These are phyloP conservation scores for Echria macrotheca DNA, from an alignment of 495 filamentous ascomycete genomes.

Conservation along the genomic window DNA sequence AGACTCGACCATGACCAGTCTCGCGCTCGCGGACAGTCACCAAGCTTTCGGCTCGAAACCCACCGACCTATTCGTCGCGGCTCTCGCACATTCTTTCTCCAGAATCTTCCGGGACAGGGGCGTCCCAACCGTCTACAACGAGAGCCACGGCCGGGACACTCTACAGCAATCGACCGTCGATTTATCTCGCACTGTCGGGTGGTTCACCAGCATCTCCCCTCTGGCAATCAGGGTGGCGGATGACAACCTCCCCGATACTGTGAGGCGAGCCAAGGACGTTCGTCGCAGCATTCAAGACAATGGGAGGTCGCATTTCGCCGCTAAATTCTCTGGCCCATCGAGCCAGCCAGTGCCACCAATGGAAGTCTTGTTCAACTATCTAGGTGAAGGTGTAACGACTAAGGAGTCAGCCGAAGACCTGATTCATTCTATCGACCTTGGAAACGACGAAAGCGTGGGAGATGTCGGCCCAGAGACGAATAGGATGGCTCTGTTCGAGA, in stretches of 20 bases:
- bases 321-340: constrained; percentile 35
- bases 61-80: constrained; percentile 28
- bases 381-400: constrained; percentile 42
- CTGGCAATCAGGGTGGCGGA: constrained; percentile 22
- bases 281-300: constrained; percentile 20
- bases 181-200: constrained; percentile 55
- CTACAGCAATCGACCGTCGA: constrained; percentile 45
- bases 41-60: constrained; percentile 26
- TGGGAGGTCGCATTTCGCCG: constrained; percentile 23
- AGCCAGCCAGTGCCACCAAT: constrained; percentile 32
- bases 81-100: constrained; percentile 27
- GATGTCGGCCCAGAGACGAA: constrained; percentile 41
- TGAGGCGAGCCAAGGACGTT: constrained; percentile 21
- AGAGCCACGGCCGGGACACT: constrained; percentile 53
- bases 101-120: constrained; percentile 35
- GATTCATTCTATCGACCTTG: constrained; percentile 12
- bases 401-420: too few species aligned
- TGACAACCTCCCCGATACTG: constrained; percentile 14
- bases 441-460: constrained; percentile 27
- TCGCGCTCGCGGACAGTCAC: constrained; percentile 19
- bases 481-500: constrained; percentile 54
- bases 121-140: constrained; percentile 38
- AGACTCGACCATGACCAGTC: constrained; percentile 18
- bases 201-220: constrained; percentile 56
- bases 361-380: constrained; percentile 58